Conservation (phyloP, 2,329 filamentous ascomycete genomes). For the Botrytis cinerea region DNA sequence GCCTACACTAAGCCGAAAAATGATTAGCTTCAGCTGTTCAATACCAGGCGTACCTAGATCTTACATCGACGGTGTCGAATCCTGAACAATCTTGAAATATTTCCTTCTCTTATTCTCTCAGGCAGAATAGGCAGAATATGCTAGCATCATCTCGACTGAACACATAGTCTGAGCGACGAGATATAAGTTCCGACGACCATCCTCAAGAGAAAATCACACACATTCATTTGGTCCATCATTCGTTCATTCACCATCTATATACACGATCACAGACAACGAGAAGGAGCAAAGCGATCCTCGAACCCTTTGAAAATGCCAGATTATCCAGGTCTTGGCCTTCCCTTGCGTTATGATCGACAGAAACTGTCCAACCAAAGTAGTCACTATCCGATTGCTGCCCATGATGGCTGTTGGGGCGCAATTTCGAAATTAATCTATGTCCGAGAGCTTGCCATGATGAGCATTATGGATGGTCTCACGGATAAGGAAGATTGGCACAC, state of each 20-base stretch:
- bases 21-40: background rate
- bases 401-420: background rate
- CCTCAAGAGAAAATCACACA: too few species aligned
- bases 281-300: background rate
- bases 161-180: background rate
- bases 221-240: background rate
- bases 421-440: slow-evolving; percentile 18
- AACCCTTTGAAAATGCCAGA: background rate
- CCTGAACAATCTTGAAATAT: background rate
- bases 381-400: background rate
- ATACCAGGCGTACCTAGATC: background rate
- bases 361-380: background rate
- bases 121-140: background rate
- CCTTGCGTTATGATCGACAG: background rate
- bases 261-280: background rate
- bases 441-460: slow-evolving; percentile 38
- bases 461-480: slow-evolving; percentile 36
- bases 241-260: background rate
- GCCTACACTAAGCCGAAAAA: background rate
- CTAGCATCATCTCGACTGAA: background rate
- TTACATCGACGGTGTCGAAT: background rate
- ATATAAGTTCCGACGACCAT: background rate
- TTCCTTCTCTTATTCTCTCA: background rate
- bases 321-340: slow-evolving; percentile 14
- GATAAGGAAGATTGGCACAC: slow-evolving; percentile 37